phyloP scores from a whole-genome alignment of 1,284 basidiomycete genomes.

The Microbotryum silenes-acaulis region DNA sequence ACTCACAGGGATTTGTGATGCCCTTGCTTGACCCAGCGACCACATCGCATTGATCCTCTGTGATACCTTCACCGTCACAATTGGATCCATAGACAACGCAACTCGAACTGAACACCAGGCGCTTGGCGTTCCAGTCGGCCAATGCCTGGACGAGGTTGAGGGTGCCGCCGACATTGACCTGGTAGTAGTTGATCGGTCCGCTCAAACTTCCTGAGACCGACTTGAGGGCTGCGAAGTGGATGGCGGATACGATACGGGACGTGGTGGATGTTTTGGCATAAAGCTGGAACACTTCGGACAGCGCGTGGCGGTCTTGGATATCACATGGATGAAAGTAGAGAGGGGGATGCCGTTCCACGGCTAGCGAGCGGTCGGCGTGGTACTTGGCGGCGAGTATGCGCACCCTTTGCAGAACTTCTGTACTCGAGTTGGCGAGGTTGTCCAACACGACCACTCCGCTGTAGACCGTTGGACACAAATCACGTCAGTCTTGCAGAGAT shows the following conservation, averaged over 20 bases:
- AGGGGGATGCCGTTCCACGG: conserved; percentile 5
- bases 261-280: conserved; percentile 3
- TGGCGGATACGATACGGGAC: conserved; percentile 12
- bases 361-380: not conserved
- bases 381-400: conserved; percentile 10
- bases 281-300: conserved; percentile 4
- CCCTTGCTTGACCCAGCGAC: conserved; percentile 11
- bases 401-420: conserved; percentile 12
- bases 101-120: conserved; percentile 13
- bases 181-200: conserved; percentile 7
- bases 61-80: conserved; percentile 10
- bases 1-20: conserved; percentile 15
- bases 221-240: conserved; percentile 18
- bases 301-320: not conserved
- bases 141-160: conserved; percentile 10
- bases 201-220: conserved; percentile 3
- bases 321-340: conserved; percentile 16
- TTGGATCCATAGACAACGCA: conserved; percentile 14
- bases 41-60: conserved; percentile 11
- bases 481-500: no score
- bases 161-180: conserved; percentile 13
- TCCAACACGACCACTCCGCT: conserved; percentile 15
- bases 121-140: conserved; percentile 7
- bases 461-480: not conserved
- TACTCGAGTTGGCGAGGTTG: conserved; percentile 10